Evolutionary conservation across 1,284 basidiomycete species (phyloP), one percentile per base, ranked within the genome.

Genomic region (Bondarzewia mesenterica): DNA sequence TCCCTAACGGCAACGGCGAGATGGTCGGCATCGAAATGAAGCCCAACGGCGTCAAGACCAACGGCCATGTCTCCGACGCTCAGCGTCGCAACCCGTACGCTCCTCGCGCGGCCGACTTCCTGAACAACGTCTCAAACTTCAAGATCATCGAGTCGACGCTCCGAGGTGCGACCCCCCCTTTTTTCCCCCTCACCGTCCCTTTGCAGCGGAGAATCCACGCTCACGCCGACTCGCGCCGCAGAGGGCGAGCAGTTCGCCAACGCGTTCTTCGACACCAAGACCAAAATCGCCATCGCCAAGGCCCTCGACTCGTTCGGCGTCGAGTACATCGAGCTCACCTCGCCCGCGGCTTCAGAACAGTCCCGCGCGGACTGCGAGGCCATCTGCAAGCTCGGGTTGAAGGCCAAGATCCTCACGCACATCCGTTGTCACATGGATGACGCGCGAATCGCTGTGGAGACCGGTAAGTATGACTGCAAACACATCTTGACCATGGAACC

Each of bases 371-470:
- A 99, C 66, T 99, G 96, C 71, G 93, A 97, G 75, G 90, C 91
- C 44, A 99, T 99, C 70, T 99, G 96, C 86, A 94, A 95, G 79
- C 91, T 99, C 59, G 94, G 95, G 6, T 79, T 99, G 68, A 95
- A 93, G 79, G 75, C 85, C 63, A 97, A 96, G 80, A 93, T 99
- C 67, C 82, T 99, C 57, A 99, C 96, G 22, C 96, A 99, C 74
- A 99, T 99, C 62, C 85, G 96, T 54, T 99, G 96, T 70, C 96
- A 99, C 71, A 99, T 99, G 96, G 95, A 99, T 66, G 96, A 99
- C 70, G 96, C 96, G 22, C 80, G 92, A 49, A 93, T 99, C 61
- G 96, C 96, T 47, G 94, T 99, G 50, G 96, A 99, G 76, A 99
- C 96, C 56, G 94, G 93, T 88, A 55, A 53, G 76, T 32, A 32